These are phyloP conservation scores for Arabidopsis lyrata DNA, from an alignment of 441 rosid genomes.

Conservation along the genomic window DNA sequence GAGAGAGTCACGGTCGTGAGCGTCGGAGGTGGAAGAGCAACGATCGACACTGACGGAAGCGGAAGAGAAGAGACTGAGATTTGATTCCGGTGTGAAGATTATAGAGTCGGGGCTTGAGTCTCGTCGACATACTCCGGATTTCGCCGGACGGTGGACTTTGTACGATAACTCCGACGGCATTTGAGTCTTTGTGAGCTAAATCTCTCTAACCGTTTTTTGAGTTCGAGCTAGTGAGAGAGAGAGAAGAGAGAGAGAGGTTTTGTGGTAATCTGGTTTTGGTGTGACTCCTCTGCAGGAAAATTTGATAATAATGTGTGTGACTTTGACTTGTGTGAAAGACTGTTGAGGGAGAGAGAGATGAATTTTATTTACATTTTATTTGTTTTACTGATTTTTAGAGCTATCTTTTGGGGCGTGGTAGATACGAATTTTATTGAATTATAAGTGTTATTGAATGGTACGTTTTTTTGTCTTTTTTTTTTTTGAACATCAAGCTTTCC, in stretches of 20 bases:
- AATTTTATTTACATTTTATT: not conserved
- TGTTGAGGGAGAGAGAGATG: not conserved
- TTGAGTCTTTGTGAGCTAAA: slow-evolving; percentile 17
- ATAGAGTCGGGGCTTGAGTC: slow-evolving; percentile 86
- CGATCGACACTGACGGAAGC: slow-evolving; percentile 92
- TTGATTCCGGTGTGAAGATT: slow-evolving; percentile 79
- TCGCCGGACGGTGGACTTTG: slow-evolving; percentile 51
- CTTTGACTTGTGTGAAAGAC: not conserved
- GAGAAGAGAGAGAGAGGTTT: not conserved
- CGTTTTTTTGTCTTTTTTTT: no score
- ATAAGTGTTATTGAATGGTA: no score
- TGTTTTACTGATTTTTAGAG: not conserved
- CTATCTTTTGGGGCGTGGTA: not conserved
- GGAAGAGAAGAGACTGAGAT: slow-evolving; percentile 86
- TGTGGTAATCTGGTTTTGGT: not conserved
- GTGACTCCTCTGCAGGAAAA: slow-evolving; percentile 1
- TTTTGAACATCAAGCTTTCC: no score
- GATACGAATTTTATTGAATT: not conserved
- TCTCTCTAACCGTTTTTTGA: not conserved
- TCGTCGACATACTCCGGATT: slow-evolving; percentile 55
- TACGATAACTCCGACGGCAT: slow-evolving; percentile 63
- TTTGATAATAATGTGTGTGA: not conserved
- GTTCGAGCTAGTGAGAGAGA: slow-evolving; percentile 7
- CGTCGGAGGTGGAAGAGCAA: slow-evolving; percentile 89
- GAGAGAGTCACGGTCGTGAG: slow-evolving; percentile 71